phyloP scores from a whole-genome alignment of 768 basidiomycete genomes.

The Termitomyces sp. region DNA sequence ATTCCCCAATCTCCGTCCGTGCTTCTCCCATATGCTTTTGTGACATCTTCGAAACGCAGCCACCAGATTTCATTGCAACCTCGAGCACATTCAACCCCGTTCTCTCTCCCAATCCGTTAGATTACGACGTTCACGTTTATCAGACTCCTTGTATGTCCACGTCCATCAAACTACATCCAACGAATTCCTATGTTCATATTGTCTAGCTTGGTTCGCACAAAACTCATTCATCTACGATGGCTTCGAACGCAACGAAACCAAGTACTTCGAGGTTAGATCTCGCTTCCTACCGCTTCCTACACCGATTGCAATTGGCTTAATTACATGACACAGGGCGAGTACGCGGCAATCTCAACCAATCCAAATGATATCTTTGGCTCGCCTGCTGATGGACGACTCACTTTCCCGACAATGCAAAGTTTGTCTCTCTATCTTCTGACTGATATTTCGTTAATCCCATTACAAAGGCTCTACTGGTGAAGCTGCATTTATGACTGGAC shows the following conservation, averaged over 20 bases:
- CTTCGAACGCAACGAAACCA: conserved; percentile 42
- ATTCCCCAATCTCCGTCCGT: conserved; percentile 44
- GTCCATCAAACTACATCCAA: neutral
- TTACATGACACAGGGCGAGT: conserved; percentile 37
- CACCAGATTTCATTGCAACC: conserved; percentile 49
- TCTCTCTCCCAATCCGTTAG: conserved; percentile 37
- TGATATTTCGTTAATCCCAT: neutral
- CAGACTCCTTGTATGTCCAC: conserved; percentile 39
- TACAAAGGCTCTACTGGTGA: conserved; percentile 41
- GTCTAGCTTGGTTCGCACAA: conserved; percentile 28
- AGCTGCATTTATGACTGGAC: conserved; percentile 60
- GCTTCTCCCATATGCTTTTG: neutral
- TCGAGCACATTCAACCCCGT: conserved; percentile 30
- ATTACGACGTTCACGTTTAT: conserved; percentile 54
- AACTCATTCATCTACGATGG: conserved; percentile 31
- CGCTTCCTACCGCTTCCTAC: neutral
- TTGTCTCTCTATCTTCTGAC: conserved; percentile 5
- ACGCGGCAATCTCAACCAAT: conserved; percentile 49
- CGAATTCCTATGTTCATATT: neutral
- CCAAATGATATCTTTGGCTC: conserved; percentile 36
- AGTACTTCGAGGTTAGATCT: conserved; percentile 37
- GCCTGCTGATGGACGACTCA: conserved; percentile 33
- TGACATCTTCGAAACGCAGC: neutral
- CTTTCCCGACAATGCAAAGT: conserved; percentile 51
- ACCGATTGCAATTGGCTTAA: neutral